Evolutionary conservation across 1,284 basidiomycete species (phyloP).

Genomic region (Ceratorhiza oryzae-sativae): DNA sequence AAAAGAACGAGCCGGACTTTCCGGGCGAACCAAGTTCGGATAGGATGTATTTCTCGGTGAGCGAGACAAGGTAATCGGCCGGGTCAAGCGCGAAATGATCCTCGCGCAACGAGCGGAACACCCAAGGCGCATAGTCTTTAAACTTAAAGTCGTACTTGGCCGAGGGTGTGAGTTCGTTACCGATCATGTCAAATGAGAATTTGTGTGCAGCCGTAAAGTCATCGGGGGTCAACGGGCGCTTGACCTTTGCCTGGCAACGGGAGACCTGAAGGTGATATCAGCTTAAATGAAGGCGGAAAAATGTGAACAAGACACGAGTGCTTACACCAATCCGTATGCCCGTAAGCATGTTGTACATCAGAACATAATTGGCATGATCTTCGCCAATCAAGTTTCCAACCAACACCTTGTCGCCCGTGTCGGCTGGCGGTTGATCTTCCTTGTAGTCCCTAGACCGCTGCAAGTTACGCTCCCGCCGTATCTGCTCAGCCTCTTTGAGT

Average conservation of each 20-base stretch:
- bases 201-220: slow-evolving; percentile 94
- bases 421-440: slow-evolving; percentile 45
- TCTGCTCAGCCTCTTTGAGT: slow-evolving; percentile 81
- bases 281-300: slow-evolving; percentile 13
- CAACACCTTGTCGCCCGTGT: slow-evolving; percentile 63
- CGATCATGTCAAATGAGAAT: slow-evolving; percentile 98
- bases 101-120: slow-evolving; percentile 94
- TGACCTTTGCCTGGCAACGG: slow-evolving; percentile 93
- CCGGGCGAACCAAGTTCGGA: slow-evolving; percentile 98
- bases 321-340: slow-evolving; percentile 93
- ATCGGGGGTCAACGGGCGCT: slow-evolving; percentile 80
- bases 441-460: slow-evolving; percentile 61
- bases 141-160: slow-evolving; percentile 99
- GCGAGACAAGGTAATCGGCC: slow-evolving; percentile 94
- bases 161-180: slow-evolving; percentile 96
- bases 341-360: slow-evolving; percentile 99
- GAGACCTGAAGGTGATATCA: slow-evolving; percentile 69
- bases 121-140: slow-evolving; percentile 99
- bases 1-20: slow-evolving; percentile 98
- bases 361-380: slow-evolving; percentile 96
- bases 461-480: slow-evolving; percentile 74
- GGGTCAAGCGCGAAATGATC: slow-evolving; percentile 95
- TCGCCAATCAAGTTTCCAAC: slow-evolving; percentile 97
- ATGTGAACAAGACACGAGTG: slow-evolving; percentile 44
- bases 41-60: slow-evolving; percentile 97